Base-by-base conservation (phyloP, 139 green algal genomes). In the Ettlia oleoabundans region DNA sequence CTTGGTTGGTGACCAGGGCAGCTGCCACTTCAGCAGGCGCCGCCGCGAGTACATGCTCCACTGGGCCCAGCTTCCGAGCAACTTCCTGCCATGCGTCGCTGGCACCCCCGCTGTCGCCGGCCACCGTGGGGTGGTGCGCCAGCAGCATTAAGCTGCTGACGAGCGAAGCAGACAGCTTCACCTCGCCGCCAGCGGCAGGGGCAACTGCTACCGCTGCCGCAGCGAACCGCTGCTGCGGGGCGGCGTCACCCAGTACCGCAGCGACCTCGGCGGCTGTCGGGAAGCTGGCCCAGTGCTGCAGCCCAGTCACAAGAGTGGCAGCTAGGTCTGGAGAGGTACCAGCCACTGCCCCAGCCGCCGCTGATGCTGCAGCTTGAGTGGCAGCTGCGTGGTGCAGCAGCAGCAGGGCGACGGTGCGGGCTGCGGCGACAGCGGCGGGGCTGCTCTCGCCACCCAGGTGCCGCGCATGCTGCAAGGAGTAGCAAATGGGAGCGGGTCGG, bases 41-140 rank as follows among this genome's bases (percentile, higher is more conserved):
- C 5, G 63, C 35, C 0, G 78, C 72, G 53, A 80, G 35, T 13
- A 38, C 65, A 75, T 77, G 75, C 43, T 71, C 74, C 6, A 90
- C 42, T 38, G 71, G 65, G 15, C 64, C 42, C 43, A 83, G 15
- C 42, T 53, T 37, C 8, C 42, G 1, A 1, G 68, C 81, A 55
- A 88, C 51, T 40, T 68, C 13, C 40, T 42, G 24, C 33, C 70
- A 55, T 73, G 83, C 38, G 3, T 86, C 30, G 21, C 75, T 61
- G 41, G 55, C 30, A 18, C 61, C 76, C 0, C 9, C 19, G 38
- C 58, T 65, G 35, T 9, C 8, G n/a, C 42, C 62, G 1, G 72
- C 85, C 22, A 95, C 76, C 5, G 84, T 82, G 5, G 93, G 92
- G 82, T 97, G 94, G 80, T 96, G 90, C 0, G 89, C 87, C 80